Evolutionary conservation across 2,329 filamentous ascomycete species (phyloP), one percentile per base, ranked within the genome.

Genomic region (Curvularia hawaiiensis): DNA sequence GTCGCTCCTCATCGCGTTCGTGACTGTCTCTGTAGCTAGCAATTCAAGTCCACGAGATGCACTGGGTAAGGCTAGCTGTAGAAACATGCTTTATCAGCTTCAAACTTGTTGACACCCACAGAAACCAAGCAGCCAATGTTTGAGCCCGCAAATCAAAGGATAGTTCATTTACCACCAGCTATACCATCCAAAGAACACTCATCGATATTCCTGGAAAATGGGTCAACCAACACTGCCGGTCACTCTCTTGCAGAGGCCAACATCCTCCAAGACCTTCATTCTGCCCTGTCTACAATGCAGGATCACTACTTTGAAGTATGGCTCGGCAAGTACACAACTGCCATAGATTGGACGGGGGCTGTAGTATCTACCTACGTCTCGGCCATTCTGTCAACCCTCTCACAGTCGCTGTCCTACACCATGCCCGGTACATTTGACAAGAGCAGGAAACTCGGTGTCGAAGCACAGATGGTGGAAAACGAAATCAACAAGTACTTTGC

Each of bases 311-410:
- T 95, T 72, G 83, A 87, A 46, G 78, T 89, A 4, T 90, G 90
- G 83, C 79, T 89, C 35, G 92, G 90, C 11, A 92, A 87, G 26
- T 98, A 93, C 91, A 91, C 92, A 0, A 82, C 83, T 1, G 85
- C 90, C 31, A 97, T 96, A 68, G 94, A 97, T 79, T 98, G 94
- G 94, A 98, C 94, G 0, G 89, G 88, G 18, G 93, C 94, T 4
- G 91, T 97, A 9, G 81, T 91, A 66, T 88, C 88, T 43, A 97
- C 93, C 0, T 87, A 94, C 55, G 78, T 97, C 35, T 89, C 91
- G 0, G 90, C 88, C 14, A 84, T 88, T 3, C 82, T 95, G 16
- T 85, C 83, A 16, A 88, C 89, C n/a, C 79, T 96, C 52, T 90
- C 90, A 33, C 81, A 79, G 50, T 86, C 85, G 11, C 77, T 88